Base-by-base conservation (phyloP, 371 early-diverging fungal genomes). In the Syncephalis plumigaleata region DNA sequence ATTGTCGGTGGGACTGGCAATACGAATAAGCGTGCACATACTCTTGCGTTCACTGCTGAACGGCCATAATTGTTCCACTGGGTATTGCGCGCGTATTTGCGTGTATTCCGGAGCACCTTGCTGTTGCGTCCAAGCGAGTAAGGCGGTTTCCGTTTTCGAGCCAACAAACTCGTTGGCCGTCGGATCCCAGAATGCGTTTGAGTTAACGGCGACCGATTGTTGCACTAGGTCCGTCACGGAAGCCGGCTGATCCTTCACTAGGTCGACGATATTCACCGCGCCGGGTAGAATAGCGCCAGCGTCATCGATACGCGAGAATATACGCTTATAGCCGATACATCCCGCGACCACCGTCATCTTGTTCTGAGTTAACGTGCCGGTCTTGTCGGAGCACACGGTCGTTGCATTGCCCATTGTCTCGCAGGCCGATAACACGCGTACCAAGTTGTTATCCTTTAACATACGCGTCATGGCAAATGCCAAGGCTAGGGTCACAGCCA, bases 381-480 rank as follows among this genome's bases (percentile, higher is more conserved):
- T 89, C 58, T 90, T 89, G 60, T 93, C 91, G 9, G 84, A 81
- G 58, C 91, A 90, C 27, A 93, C 71, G 8, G 84, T 84, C 4
- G 91, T 91, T 1, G 91, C 90, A 55, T 78, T 82, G 4, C 90
- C 89, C 91, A 91, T 91, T 27, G 87, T 89, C 63, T 93, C 94
- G 56, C 94, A 92, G 5, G 94, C 84, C 27, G 80, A 70, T 20
- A 93, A 61, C 16, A 84, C 72, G 18, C 91, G 74, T 4, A 93
- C 93, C 23, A 93, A 61, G 56, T 87, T 90, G 55, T 89, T 87
- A 55, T 93, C 90, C 52, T 80, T 79, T 42, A 84, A 60, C 94
- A 86, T 93, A 5, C 73, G 65, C n/a, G 71, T 76, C 15, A 81
- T 79, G 8, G 80, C 82, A 59, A 70, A 81, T 2, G 82, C 82